A percentile compares a stretch with the other conserved stretches of the same genome.
These are phyloP conservation scores for Peronosclerospora sorghi DNA, from an alignment of 352 stramenopile genomes.

Conservation along the genomic window DNA sequence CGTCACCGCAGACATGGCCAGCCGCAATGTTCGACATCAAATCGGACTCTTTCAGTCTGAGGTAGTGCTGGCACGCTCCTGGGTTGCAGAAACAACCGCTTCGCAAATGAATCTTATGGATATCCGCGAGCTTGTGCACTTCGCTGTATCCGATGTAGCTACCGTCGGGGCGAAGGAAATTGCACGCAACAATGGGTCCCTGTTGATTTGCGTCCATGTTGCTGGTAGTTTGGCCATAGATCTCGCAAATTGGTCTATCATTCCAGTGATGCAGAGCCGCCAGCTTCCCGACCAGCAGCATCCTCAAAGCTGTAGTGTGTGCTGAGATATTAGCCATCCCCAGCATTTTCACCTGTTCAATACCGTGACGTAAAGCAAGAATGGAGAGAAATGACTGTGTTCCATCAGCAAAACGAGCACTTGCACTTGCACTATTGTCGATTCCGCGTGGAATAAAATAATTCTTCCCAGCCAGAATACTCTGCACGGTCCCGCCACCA, in stretches of 20 bases:
- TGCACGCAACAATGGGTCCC: constrained; percentile 49
- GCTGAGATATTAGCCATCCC: constrained; percentile 32
- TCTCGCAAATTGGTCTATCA: constrained; percentile 23
- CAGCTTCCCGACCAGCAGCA: constrained; percentile 28
- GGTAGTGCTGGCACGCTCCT: constrained; percentile 59
- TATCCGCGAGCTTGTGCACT: constrained; percentile 50
- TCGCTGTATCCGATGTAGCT: constrained; percentile 63
- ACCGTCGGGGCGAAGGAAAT: constrained; percentile 42
- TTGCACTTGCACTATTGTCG: constrained; percentile 3
- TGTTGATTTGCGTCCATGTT: constrained; percentile 1
- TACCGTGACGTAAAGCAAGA: constrained; percentile 39
- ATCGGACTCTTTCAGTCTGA: constrained; percentile 39
- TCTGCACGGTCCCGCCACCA: constrained; percentile 53
- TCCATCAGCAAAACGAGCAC: constrained; percentile 40
- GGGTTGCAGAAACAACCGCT: constrained; percentile 75
- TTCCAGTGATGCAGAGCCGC: constrained; percentile 44
- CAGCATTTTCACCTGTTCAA: constrained; percentile 32
- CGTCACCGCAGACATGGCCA: constrained; percentile 60
- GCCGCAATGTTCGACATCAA: constrained; percentile 40
- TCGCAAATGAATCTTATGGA: constrained; percentile 60
- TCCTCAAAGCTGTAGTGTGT: constrained; percentile 37
- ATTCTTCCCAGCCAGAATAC: constrained; percentile 37
- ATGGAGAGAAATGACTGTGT: constrained; percentile 63
- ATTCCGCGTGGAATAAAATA: constrained; percentile 26
- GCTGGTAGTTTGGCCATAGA: constrained; percentile 34